A percentile compares a stretch with the other conserved stretches of the same genome.
phyloP scores from a whole-genome alignment of 2,329 filamentous ascomycete species.

The Ophiostoma pallidulum region DNA sequence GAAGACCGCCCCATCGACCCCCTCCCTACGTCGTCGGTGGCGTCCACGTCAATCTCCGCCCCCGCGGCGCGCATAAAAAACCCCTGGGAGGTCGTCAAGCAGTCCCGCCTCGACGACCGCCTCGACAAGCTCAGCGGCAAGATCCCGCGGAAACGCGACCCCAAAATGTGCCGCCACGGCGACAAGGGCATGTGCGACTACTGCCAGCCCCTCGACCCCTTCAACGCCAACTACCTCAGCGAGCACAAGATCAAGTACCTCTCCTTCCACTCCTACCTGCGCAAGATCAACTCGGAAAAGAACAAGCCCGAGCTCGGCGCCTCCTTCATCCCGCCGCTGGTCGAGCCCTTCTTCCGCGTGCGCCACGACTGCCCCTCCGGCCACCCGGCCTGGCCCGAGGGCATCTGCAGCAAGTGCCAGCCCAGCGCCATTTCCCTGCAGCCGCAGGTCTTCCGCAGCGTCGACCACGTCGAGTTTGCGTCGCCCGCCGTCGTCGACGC shows the following conservation, averaged over 20 bases:
- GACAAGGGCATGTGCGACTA: slow-evolving; percentile 99
- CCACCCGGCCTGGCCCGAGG: slow-evolving; percentile 87
- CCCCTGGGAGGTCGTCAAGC: slow-evolving; percentile 84
- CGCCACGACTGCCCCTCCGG: slow-evolving; percentile 83
- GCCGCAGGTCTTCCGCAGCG: slow-evolving; percentile 89
- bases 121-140: slow-evolving; percentile 87
- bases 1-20: slow-evolving; percentile 59
- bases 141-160: slow-evolving; percentile 64
- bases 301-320: slow-evolving; percentile 91
- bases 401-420: slow-evolving; percentile 97
- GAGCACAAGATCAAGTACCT: slow-evolving; percentile 99
- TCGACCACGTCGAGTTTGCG: slow-evolving; percentile 96
- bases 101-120: slow-evolving; percentile 77
- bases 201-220: slow-evolving; percentile 94
- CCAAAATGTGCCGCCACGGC: slow-evolving; percentile 89
- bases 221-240: slow-evolving; percentile 74
- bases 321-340: slow-evolving; percentile 92
- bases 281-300: slow-evolving; percentile 91
- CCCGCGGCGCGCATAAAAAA: slow-evolving; percentile 63
- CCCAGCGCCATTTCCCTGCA: slow-evolving; percentile 94
- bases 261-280: slow-evolving; percentile 88
- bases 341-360: slow-evolving; percentile 87
- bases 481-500: slow-evolving; percentile 74
- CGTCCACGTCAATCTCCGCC: slow-evolving; percentile 25
- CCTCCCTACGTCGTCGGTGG: slow-evolving; percentile 24